Evolutionary conservation across 2,329 filamentous ascomycete genomes (phyloP).

Genomic region (Aspergillus melleus): DNA sequence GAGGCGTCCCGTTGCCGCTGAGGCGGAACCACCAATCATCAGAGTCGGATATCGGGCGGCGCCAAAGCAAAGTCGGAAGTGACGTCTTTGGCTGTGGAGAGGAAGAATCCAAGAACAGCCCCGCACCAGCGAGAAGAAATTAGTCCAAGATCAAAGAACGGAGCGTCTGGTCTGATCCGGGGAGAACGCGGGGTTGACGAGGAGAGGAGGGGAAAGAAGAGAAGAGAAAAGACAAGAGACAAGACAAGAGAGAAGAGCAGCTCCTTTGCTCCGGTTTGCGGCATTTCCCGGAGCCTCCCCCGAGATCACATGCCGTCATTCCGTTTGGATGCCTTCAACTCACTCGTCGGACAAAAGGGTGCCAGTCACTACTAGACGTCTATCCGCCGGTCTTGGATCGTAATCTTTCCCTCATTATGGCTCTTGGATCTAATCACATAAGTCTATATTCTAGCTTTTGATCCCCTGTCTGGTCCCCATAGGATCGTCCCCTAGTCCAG

Average conservation of each 20-base stretch:
- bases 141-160: background rate
- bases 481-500: background rate
- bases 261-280: background rate
- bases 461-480: conserved; percentile 8
- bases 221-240: background rate
- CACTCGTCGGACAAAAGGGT: too few species aligned
- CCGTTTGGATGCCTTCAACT: too few species aligned
- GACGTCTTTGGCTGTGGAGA: conserved; percentile 12
- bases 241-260: background rate
- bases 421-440: conserved; percentile 12
- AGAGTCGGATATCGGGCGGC: conserved; percentile 14
- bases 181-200: background rate
- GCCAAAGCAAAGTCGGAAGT: conserved; percentile 10
- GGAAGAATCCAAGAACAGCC: background rate
- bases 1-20: conserved; percentile 16
- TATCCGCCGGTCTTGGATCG: background rate
- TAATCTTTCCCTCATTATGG: conserved; percentile 10
- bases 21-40: conserved; percentile 16
- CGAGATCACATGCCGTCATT: background rate
- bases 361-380: too few species aligned
- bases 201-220: too few species aligned
- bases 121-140: background rate
- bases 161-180: background rate
- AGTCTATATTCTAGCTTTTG: conserved; percentile 25
- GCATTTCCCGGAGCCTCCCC: background rate